phyloP scores from a whole-genome alignment of 75 land plant genomes.

The Sequoia sempervirens region DNA sequence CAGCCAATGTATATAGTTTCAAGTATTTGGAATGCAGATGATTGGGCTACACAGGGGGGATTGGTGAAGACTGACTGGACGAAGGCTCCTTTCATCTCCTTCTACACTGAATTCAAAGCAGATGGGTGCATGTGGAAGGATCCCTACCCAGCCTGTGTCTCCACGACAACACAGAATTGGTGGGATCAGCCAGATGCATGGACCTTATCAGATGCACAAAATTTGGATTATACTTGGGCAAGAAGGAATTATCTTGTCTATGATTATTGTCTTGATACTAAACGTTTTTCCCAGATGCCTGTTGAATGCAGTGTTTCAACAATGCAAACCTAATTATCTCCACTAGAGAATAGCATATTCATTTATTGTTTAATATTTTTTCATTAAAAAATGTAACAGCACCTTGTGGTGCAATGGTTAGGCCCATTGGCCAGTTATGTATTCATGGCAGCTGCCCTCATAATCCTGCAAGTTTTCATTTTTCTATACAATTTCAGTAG shows the following conservation, averaged over 20 bases:
- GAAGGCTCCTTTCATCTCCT: constrained; percentile 72
- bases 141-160: constrained; percentile 57
- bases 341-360: not conserved
- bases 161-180: constrained; percentile 67
- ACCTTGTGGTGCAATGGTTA: not conserved
- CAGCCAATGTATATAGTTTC: constrained; percentile 81
- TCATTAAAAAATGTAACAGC: not conserved
- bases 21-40: constrained; percentile 87
- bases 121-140: constrained; percentile 77
- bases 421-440: not conserved
- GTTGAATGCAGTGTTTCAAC: constrained; percentile 41
- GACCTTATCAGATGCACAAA: constrained; percentile 44
- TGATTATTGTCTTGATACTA: constrained; percentile 72
- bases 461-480: no score
- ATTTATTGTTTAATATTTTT: not conserved
- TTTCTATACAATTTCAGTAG: no score
- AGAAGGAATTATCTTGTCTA: constrained; percentile 60
- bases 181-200: constrained; percentile 71
- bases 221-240: constrained; percentile 48
- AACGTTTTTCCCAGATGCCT: constrained; percentile 45
- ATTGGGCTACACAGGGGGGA: constrained; percentile 82
- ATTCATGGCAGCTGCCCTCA: not conserved
- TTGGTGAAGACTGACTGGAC: constrained; percentile 76
- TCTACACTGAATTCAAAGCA: constrained; percentile 65
- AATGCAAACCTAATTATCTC: not conserved